Evolutionary conservation across 2,329 filamentous ascomycete genomes (phyloP), one percentile per base, ranked within the genome.

Genomic region (Neonectria magnoliae): DNA sequence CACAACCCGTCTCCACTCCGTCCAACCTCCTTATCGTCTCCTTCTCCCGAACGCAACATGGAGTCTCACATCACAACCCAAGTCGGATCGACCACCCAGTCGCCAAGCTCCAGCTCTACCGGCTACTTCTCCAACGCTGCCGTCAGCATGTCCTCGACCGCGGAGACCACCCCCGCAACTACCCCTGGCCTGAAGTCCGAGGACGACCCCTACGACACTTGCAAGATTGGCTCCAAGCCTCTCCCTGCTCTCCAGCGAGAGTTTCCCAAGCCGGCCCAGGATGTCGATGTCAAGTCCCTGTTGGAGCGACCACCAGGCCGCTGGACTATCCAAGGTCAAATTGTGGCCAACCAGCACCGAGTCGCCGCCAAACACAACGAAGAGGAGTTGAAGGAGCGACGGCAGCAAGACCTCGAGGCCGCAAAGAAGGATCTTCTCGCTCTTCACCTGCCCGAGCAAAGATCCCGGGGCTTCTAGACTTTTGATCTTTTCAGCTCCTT

Each of bases 381-480:
- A 13, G 62, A 77, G 18, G 67, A 76, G 41, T 72, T 77, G 62
- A 74, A 77, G 50, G 79, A 80, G 50, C 74, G 76, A 62, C 76
- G 79, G 42, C 75, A 76, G 16, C 75, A 74, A 63, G 80, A 82
- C 50, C 78, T 87, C 42, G 83, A 84, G 57, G 78, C 80, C 38
- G 79, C 79, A 29, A 88, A 87, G 79, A 76, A 73, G 64, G 79
- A 84, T 36, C 76, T 87, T 16, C 78, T 83, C 16, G 78, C 78
- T 51, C 78, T 78, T 33, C 64, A 65, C 22, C 60, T 50, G 33
- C 44, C 55, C 51, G 27, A 22, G 42, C 41, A 64, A 27, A 41
- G 52, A 22, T n/a, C 47, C 25, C 50, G 57, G 57, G 47, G 31
- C 36, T 45, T 61, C 52, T 50, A 51, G 64, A 53, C 54, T 51